phyloP scores from a whole-genome alignment of 805 yeast species.

The Metschnikowia anglica region DNA sequence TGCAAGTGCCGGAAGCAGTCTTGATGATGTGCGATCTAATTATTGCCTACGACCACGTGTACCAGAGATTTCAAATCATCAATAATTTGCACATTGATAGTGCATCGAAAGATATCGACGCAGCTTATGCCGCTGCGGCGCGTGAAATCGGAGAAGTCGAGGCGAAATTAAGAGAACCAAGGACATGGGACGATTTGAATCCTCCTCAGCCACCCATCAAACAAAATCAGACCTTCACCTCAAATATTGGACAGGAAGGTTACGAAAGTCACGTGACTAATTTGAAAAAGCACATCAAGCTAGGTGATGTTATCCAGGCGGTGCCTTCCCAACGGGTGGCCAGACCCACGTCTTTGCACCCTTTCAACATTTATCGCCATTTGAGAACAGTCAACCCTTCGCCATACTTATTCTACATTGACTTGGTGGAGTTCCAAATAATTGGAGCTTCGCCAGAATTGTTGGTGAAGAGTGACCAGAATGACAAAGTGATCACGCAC shows the following conservation, averaged over 20 bases:
- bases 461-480: slow-evolving; percentile 73
- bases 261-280: slow-evolving; percentile 78
- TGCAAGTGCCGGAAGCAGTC: slow-evolving; percentile 86
- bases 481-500: slow-evolving; percentile 81
- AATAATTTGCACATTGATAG: slow-evolving; percentile 60
- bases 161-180: slow-evolving; percentile 44
- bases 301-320: slow-evolving; percentile 95
- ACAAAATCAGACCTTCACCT: slow-evolving; percentile 65
- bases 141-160: slow-evolving; percentile 59
- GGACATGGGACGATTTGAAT: slow-evolving; percentile 46
- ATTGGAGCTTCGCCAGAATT: slow-evolving; percentile 98
- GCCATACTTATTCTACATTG: slow-evolving; percentile 93
- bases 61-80: slow-evolving; percentile 87
- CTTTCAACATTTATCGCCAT: slow-evolving; percentile 94
- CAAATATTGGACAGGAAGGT: slow-evolving; percentile 92
- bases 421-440: slow-evolving; percentile 85
- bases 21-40: slow-evolving; percentile 89
- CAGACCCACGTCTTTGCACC: slow-evolving; percentile 92
- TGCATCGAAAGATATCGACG: slow-evolving; percentile 27
- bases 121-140: slow-evolving; percentile 55
- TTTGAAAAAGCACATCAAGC: slow-evolving; percentile 76
- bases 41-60: slow-evolving; percentile 91
- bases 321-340: slow-evolving; percentile 98
- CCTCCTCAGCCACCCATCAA: slow-evolving; percentile 78
- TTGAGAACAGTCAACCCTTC: slow-evolving; percentile 95